phyloP scores from a whole-genome alignment of 108 stramenopile genomes.

The Cyclotella sp. region DNA sequence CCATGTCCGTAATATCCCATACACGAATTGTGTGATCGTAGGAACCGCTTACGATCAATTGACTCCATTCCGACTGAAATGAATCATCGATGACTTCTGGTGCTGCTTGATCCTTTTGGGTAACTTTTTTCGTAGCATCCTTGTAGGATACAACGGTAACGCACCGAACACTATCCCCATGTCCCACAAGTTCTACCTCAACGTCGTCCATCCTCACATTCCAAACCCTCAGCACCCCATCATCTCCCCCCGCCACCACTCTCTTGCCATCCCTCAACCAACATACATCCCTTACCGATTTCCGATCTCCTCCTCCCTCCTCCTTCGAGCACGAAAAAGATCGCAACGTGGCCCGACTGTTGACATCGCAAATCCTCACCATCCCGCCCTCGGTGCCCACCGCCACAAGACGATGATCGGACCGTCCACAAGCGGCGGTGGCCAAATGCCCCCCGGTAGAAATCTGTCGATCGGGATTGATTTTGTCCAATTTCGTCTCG shows the following conservation, averaged over 20 bases:
- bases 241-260: conserved; percentile 62
- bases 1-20: conserved; percentile 67
- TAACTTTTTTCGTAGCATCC: conserved; percentile 5
- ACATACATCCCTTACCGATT: conserved; percentile 57
- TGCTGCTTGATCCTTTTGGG: not conserved
- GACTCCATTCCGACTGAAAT: conserved; percentile 42
- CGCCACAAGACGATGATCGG: conserved; percentile 78
- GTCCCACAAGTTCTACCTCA: conserved; percentile 62
- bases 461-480: conserved; percentile 72
- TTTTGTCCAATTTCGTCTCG: not conserved
- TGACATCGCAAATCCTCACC: conserved; percentile 74
- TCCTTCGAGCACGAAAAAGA: conserved; percentile 54
- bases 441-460: conserved; percentile 76
- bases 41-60: conserved; percentile 74
- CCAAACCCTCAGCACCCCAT: conserved; percentile 69
- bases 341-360: conserved; percentile 69
- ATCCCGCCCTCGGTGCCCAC: conserved; percentile 75
- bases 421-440: conserved; percentile 60
- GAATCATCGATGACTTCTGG: conserved; percentile 1
- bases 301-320: conserved; percentile 41
- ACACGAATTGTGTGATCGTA: conserved; percentile 89
- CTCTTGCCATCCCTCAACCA: conserved; percentile 83
- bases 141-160: conserved; percentile 40
- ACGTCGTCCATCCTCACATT: conserved; percentile 55
- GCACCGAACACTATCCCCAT: conserved; percentile 69